Evolutionary conservation across 2,329 filamentous ascomycete species (phyloP).

Genomic region (Exophiala sideris): DNA sequence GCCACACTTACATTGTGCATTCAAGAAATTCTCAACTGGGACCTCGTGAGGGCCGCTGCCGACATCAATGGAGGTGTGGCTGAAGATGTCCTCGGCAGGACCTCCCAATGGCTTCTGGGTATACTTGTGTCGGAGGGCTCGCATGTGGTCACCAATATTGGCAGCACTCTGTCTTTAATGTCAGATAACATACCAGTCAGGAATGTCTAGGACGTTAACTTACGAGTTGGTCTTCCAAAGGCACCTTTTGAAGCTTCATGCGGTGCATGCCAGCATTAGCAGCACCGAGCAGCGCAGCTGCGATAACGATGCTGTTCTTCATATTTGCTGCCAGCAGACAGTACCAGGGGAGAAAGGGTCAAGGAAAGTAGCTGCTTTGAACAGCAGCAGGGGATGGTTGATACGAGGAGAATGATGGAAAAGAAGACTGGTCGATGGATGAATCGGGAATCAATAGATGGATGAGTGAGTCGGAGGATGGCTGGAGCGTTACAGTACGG

Average conservation of each 20-base stretch:
- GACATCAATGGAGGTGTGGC: conserved; percentile 63
- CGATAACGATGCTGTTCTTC: conserved; percentile 80
- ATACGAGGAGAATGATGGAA: conserved; percentile 8
- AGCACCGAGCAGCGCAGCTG: conserved; percentile 75
- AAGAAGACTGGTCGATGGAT: conserved; percentile 2
- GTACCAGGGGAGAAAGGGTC: conserved; percentile 15
- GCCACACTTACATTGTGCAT: conserved; percentile 88
- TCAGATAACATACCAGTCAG: conserved; percentile 1
- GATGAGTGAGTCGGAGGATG: conserved; percentile 3
- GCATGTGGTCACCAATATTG: conserved; percentile 76
- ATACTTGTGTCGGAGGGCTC: conserved; percentile 87
- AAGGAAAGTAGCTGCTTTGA: conserved; percentile 19
- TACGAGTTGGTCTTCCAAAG: conserved; percentile 88
- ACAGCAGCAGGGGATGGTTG: conserved; percentile 22
- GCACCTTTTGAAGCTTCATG: conserved; percentile 96
- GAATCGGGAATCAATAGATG: no score
- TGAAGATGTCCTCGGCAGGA: conserved; percentile 76
- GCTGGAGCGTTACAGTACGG: conserved; percentile 15
- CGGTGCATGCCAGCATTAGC: conserved; percentile 86
- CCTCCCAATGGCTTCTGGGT: conserved; percentile 94
- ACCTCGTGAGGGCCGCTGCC: conserved; percentile 66
- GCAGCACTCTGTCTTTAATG: conserved; percentile 59
- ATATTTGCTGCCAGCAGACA: conserved; percentile 49
- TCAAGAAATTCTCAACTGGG: conserved; percentile 94
- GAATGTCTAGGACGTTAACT: conserved; percentile 37